Conservation (phyloP, 179 eudicot genomes). For the Beta macrorhiza region DNA sequence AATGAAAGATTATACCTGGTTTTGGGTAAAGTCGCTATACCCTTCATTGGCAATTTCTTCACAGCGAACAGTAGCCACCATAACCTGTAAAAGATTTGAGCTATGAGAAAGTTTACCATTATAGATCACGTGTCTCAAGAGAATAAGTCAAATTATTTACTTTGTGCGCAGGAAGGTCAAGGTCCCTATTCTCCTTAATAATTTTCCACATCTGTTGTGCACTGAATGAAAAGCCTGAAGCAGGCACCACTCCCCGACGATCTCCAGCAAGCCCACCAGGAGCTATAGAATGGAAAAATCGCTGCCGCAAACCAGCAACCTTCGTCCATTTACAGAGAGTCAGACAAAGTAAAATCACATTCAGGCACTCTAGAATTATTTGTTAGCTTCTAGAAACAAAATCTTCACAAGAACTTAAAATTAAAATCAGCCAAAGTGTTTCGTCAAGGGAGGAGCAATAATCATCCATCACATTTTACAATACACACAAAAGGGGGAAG, state of each 20-base stretch:
- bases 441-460: neutral
- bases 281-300: conserved; percentile 85
- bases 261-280: conserved; percentile 99
- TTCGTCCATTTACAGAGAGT: conserved; percentile 30
- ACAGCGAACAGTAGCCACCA: conserved; percentile 99
- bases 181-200: conserved; percentile 94
- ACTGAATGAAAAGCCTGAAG: conserved; percentile 94
- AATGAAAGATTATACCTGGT: conserved; percentile 48
- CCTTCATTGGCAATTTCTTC: conserved; percentile 95
- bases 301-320: conserved; percentile 84
- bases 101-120: neutral
- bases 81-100: conserved; percentile 52
- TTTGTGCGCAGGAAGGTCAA: conserved; percentile 99
- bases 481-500: neutral
- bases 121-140: neutral
- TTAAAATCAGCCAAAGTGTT: neutral
- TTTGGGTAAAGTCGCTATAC: conserved; percentile 52
- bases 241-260: conserved; percentile 94
- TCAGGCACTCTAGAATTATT: neutral
- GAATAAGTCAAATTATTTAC: conserved; percentile 32
- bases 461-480: neutral
- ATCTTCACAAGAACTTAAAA: neutral
- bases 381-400: neutral
- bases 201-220: conserved; percentile 89
- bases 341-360: conserved; percentile 6